Base-by-base conservation (phyloP, 1,284 basidiomycete genomes). In the Ceratobasidium sp. region DNA sequence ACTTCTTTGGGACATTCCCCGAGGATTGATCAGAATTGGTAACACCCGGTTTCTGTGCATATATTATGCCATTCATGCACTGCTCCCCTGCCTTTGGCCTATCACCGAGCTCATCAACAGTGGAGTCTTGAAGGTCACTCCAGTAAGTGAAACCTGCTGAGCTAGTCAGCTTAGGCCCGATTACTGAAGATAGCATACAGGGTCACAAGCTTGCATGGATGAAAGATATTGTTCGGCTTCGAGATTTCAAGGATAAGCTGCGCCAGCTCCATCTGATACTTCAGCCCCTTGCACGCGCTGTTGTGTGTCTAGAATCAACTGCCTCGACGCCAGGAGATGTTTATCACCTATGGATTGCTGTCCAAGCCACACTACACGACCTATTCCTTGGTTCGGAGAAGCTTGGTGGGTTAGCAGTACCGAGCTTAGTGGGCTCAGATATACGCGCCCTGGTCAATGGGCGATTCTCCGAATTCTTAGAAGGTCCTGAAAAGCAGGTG, bases 291-390 rank as follows among this genome's bases (percentile, higher is more conserved):
- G 64, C 71, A 2, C 71, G 64, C 1, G 59, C 71, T 0, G 47
- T 52, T 0, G 69, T 50, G 26, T 73, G 71, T 23, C 66, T 73
- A 1, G 67, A 73, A 30, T 73, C 71, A 38, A 69, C 26, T 23
- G 13, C 8, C 1, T 49, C 71, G 21, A 64, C 59, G 4, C 71
- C 32, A 2, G 71, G 46, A n/a, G 61, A 66, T 35, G 64, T 73
- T n/a, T 66, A 72, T 41, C 71, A 71, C 2, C 69, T 72, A 18
- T 73, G 71, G 71, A 43, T 73, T 6, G 71, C 64, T 16, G 32
- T 72, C 13, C 16, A 50, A 18, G 71, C 64, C 8, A 38, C 61
- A 2, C 55, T 41, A 13, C 14, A 11, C 5, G 71, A 70, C 21
- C 2, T 73, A 11, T 67, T 73, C 23, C 13, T 21, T 6, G 47